Conservation (phyloP, 192 early-diverging fungal genomes). For the Entomortierella chlamydospora region DNA sequence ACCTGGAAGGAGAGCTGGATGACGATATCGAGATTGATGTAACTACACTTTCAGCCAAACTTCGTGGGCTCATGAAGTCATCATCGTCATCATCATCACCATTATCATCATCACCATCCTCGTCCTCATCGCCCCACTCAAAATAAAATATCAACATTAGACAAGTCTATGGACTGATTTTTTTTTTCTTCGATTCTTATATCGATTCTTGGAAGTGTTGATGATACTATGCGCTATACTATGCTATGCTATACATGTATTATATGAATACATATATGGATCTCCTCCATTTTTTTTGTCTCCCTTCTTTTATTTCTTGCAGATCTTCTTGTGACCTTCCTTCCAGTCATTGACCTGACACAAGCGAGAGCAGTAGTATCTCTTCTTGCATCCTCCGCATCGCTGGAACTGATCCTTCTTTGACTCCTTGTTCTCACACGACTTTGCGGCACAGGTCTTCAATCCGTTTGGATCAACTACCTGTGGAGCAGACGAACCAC, state of each 20-base stretch:
- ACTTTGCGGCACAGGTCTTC: slow-evolving; percentile 52
- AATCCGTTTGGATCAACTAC: slow-evolving; percentile 23
- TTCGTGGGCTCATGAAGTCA: slow-evolving; percentile 25
- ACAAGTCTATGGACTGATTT: too few relatives aligned
- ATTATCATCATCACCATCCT: too few relatives aligned
- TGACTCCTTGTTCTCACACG: slow-evolving; percentile 58
- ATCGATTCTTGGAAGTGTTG: too few relatives aligned
- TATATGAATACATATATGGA: too few relatives aligned
- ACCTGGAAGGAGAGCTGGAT: slow-evolving; percentile 22
- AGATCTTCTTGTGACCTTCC: slow-evolving; percentile 55
- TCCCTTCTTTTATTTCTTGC: slow-evolving; percentile 35
- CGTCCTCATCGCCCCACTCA: not conserved
- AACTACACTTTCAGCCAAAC: slow-evolving; percentile 44
- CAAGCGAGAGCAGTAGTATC: slow-evolving; percentile 62
- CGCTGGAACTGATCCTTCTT: slow-evolving; percentile 57
- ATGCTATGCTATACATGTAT: too few relatives aligned
- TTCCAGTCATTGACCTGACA: slow-evolving; percentile 68
- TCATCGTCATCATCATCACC: not conserved
- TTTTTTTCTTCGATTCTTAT: too few relatives aligned
- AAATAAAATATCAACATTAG: not conserved
- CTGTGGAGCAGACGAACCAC: slow-evolving; percentile 43
- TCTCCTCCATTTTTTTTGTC: too few relatives aligned
- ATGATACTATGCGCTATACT: too few relatives aligned
- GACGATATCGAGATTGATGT: slow-evolving; percentile 51
- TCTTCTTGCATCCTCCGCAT: slow-evolving; percentile 62